Evolutionary conservation across 306 rosid genomes (phyloP), one percentile per base, ranked within the genome.

Genomic region (Coriaria nepalensis): DNA sequence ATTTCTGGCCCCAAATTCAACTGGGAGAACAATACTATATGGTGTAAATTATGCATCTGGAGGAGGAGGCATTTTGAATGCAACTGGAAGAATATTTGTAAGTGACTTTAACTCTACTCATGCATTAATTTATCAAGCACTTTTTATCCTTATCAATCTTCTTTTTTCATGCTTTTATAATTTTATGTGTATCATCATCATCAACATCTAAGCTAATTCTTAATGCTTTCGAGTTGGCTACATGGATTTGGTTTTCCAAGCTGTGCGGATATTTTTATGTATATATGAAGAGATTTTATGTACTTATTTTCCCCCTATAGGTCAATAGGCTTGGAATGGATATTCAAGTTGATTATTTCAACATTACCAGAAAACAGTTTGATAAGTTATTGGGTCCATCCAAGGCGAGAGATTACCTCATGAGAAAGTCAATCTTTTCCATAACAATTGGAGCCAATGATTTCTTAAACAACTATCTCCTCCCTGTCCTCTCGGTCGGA

Each of bases 41-140:
- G 98, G 98, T 36, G 98, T 90, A 53, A 90, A 90, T 57, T 90
- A 90, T 54, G 98, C 95, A 54, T 90, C 98, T 0, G 98, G 98
- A 40, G 98, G 94, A 37, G 98, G 93, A 54, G 95, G 98, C 39
- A 77, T 85, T 58, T 47, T 90, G 46, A 90, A 90, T 55, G 85
- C 98, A n/a, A 90, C 98, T 10, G 95, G 98, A 65, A 77, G 85
- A 79, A 85, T 90, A 67, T 85, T 90, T 79, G 95, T 90, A 4
- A 56, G 87, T 49, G 37, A 47, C 9, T 43, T 44, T 38, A 12
- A 33, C 45, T 2, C 62, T 45, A 38, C 41, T 37, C 4, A n/a
- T 55, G 10, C 20, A 38, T 11, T 11, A n/a, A n/a, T n/a, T n/a
- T n/a, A n/a, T n/a, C n/a, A n/a, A n/a, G 2, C 4, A 9, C 4